Evolutionary conservation across 305 asterid species (phyloP).

Genomic region (Fraxinus baroniana): DNA sequence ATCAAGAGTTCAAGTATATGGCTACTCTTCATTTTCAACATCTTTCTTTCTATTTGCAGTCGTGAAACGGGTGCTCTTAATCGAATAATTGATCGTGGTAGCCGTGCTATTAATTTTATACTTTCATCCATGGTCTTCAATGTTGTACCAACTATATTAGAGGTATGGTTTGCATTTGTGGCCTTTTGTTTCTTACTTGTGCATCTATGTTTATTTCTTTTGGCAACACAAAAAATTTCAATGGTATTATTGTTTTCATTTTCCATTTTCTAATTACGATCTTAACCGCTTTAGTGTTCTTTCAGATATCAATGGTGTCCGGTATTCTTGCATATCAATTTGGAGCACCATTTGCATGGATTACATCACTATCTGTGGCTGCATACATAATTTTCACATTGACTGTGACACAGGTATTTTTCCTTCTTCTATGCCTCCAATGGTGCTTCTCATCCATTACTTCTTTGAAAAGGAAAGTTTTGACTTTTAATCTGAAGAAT

Average conservation of each 20-base stretch:
- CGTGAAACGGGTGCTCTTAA: conserved; percentile 98
- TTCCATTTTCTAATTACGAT: conserved; percentile 13
- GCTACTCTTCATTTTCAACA: conserved; percentile 14
- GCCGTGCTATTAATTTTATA: conserved; percentile 95
- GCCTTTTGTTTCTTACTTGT: conserved; percentile 10
- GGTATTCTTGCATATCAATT: conserved; percentile 97
- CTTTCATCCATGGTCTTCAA: conserved; percentile 95
- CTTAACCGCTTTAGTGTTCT: conserved; percentile 40
- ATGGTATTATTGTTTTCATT: conserved; percentile 14
- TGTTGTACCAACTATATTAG: conserved; percentile 88
- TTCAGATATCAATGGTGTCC: conserved; percentile 93
- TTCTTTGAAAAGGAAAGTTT: background rate
- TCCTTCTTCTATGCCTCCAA: background rate
- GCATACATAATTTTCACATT: conserved; percentile 81
- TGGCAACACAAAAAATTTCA: conserved; percentile 11
- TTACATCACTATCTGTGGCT: conserved; percentile 85
- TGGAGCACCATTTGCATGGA: conserved; percentile 97
- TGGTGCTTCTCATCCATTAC: conserved; percentile 2
- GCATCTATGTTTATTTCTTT: conserved; percentile 15
- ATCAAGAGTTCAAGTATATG: background rate
- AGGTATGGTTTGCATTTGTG: conserved; percentile 43
- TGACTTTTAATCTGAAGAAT: background rate
- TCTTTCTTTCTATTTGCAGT: conserved; percentile 41
- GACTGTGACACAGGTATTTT: conserved; percentile 75
- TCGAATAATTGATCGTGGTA: conserved; percentile 95